phyloP scores from a whole-genome alignment of 768 basidiomycete species.

The Coprinopsis sp. region DNA sequence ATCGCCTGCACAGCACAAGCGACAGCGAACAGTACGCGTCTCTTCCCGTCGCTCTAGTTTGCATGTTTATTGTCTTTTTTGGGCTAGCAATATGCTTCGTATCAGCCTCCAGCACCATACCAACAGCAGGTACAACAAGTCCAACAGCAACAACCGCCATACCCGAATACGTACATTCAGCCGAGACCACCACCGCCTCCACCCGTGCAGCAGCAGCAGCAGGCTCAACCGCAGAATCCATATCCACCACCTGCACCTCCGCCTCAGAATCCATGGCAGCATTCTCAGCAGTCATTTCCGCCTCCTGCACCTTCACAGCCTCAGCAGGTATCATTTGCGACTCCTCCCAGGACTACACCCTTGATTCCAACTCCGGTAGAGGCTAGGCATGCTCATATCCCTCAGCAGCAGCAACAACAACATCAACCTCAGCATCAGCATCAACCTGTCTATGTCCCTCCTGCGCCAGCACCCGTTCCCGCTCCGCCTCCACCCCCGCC shows the following conservation, averaged over 20 bases:
- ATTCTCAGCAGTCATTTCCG: constrained; percentile 26
- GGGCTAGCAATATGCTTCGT: not conserved
- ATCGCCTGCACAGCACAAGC: not conserved
- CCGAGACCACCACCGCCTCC: constrained; percentile 30
- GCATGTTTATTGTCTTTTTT: not conserved
- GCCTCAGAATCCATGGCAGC: constrained; percentile 24
- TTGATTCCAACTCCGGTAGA: constrained; percentile 20
- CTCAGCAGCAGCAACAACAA: constrained; percentile 1
- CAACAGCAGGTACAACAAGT: constrained; percentile 34
- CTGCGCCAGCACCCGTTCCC: constrained; percentile 11
- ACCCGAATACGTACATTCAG: too few species aligned
- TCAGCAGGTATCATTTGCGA: constrained; percentile 16
- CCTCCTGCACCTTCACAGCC: constrained; percentile 15
- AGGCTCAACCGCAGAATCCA: constrained; percentile 33
- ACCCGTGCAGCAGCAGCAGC: constrained; percentile 30
- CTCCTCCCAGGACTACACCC: constrained; percentile 20
- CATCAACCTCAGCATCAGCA: constrained; percentile 12
- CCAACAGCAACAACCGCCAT: constrained; percentile 36
- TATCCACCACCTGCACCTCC: constrained; percentile 43
- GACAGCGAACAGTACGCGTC: not conserved
- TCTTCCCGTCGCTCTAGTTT: not conserved
- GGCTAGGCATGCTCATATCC: constrained; percentile 16
- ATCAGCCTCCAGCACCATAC: constrained; percentile 10
- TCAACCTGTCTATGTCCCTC: constrained; percentile 10
- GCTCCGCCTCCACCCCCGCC: constrained; percentile 8